These are phyloP conservation scores for Epichloe scottii DNA, from an alignment of 2,329 filamentous ascomycete genomes.

Conservation along the genomic window DNA sequence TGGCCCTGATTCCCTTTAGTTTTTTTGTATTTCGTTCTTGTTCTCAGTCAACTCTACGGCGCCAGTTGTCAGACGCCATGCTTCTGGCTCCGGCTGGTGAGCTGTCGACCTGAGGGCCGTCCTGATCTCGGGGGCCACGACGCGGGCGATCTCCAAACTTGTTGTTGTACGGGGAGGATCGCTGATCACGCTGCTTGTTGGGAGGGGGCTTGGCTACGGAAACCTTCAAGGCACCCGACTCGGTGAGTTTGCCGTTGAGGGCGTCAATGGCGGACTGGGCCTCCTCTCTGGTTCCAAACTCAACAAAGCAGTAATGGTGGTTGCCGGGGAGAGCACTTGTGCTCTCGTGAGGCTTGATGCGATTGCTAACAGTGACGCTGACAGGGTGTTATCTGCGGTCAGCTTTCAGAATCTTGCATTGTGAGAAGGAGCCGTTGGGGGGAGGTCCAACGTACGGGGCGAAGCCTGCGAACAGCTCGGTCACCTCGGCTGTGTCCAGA, in stretches of 20 bases:
- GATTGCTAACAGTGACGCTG: slow-evolving; percentile 28
- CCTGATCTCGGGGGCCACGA: background rate
- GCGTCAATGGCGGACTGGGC: slow-evolving; percentile 34
- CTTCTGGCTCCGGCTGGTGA: slow-evolving; percentile 2
- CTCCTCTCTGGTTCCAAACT: slow-evolving; percentile 42
- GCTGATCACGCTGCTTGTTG: slow-evolving; percentile 1
- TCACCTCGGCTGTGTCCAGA: slow-evolving; percentile 33
- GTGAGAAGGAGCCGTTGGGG: no score
- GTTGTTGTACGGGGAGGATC: background rate
- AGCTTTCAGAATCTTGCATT: background rate
- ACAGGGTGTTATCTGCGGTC: background rate
- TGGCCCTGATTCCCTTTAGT: background rate
- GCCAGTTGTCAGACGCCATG: slow-evolving; percentile 5
- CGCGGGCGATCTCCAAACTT: background rate
- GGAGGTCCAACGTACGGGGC: slow-evolving; percentile 19
- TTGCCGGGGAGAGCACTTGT: slow-evolving; percentile 39
- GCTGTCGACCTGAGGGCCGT: background rate
- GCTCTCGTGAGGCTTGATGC: slow-evolving; percentile 45
- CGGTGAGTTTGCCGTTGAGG: slow-evolving; percentile 12
- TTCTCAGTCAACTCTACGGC: slow-evolving; percentile 1
- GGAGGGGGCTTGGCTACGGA: slow-evolving; percentile 6
- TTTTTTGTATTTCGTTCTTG: no score
- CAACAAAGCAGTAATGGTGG: slow-evolving; percentile 55
- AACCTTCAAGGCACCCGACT: slow-evolving; percentile 13
- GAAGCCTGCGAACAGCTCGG: slow-evolving; percentile 33